A percentile compares a stretch with the other conserved stretches of the same genome.
Evolutionary conservation across 2,329 filamentous ascomycete genomes (phyloP).

Genomic region (Pseudogymnoascus sp.): DNA sequence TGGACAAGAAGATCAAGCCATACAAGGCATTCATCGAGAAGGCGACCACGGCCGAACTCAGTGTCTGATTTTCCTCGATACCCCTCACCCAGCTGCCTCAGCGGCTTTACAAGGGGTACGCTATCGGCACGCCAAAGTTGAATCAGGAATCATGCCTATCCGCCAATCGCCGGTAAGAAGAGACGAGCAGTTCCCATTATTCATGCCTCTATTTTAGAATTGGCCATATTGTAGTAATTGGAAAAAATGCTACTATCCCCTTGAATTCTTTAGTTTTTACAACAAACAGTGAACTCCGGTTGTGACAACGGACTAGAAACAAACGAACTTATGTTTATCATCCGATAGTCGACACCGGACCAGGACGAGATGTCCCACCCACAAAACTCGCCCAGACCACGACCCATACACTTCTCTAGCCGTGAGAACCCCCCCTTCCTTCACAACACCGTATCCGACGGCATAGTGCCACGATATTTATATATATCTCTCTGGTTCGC

Average conservation of each 20-base stretch:
- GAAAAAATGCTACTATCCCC: not conserved
- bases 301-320: not conserved
- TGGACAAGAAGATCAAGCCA: conserved; percentile 41
- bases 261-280: not conserved
- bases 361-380: not conserved
- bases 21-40: conserved; percentile 35
- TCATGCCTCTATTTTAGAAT: conserved; percentile 3
- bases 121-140: not conserved
- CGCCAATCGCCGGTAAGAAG: not conserved
- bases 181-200: not conserved
- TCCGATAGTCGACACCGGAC: not conserved
- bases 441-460: not conserved
- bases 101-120: not conserved
- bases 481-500: conserved; percentile 9
- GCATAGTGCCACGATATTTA: conserved; percentile 4
- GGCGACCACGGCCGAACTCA: conserved; percentile 23
- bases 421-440: not conserved
- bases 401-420: not conserved
- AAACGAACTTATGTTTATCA: not conserved
- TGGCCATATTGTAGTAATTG: not conserved
- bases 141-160: not conserved
- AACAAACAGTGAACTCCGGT: not conserved
- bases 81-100: not conserved
- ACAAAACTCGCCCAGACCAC: not conserved
- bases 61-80: conserved; percentile 14